Percentiles rank a stretch among this genome's conserved stretches.
Conservation (phyloP, 2,329 filamentous ascomycete genomes). For the Colletotrichum neosansevieriae region DNA sequence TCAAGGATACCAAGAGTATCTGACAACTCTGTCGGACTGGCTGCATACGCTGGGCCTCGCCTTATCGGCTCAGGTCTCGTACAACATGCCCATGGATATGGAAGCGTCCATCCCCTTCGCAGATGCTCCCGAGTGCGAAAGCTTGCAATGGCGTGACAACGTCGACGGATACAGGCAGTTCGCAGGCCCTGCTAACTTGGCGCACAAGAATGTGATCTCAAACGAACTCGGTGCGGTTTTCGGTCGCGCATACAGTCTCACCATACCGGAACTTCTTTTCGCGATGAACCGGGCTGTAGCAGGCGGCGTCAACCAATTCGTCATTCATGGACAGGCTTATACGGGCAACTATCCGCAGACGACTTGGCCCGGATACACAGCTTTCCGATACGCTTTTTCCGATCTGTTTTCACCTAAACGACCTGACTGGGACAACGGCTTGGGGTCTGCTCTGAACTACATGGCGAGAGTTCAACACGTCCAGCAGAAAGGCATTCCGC, state of each 20-base stretch:
- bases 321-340: constrained; percentile 48
- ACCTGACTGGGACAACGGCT: constrained; percentile 52
- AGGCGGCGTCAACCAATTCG: too few species aligned
- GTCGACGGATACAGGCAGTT: constrained; percentile 57
- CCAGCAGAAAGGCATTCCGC: constrained; percentile 52
- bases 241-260: too few species aligned
- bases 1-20: constrained; percentile 23
- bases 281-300: too few species aligned
- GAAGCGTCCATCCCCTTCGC: constrained; percentile 51
- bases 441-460: constrained; percentile 44
- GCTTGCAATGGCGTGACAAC: constrained; percentile 49
- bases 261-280: too few species aligned
- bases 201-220: constrained; percentile 53
- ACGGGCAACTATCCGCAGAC: constrained; percentile 57
- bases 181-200: constrained; percentile 53
- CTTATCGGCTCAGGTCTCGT: constrained; percentile 54
- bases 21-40: constrained; percentile 14
- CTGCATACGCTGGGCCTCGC: constrained; percentile 46
- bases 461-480: constrained; percentile 53
- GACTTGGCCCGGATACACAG: constrained; percentile 61
- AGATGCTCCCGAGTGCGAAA: constrained; percentile 56
- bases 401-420: constrained; percentile 55
- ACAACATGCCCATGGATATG: constrained; percentile 58
- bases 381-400: constrained; percentile 56
- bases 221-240: constrained; percentile 23